Evolutionary conservation across 2,329 filamentous ascomycete genomes (phyloP).

Genomic region (Ophiostoma sp.): DNA sequence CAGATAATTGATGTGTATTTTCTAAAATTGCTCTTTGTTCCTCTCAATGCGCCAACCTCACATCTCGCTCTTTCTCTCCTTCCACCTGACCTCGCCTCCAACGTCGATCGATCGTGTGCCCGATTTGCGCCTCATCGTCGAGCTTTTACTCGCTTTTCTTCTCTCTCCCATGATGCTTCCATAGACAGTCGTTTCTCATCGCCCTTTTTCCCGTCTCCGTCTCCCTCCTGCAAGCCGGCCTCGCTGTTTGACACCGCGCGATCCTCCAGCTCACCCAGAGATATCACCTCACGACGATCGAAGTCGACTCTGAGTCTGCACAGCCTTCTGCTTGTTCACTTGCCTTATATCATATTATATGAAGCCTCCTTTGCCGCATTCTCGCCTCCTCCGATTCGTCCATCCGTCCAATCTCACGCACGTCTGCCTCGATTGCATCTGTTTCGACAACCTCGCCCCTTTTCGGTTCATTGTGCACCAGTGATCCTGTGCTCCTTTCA

Average conservation of each 20-base stretch:
- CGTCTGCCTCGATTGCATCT: neutral
- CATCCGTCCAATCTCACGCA: slow-evolving; percentile 7
- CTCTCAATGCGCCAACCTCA: slow-evolving; percentile 12
- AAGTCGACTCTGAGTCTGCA: neutral
- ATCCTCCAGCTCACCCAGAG: neutral
- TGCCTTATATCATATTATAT: neutral
- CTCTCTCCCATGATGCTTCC: neutral
- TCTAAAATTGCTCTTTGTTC: slow-evolving; percentile 14
- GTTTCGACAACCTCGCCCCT: neutral
- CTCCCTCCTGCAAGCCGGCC: neutral
- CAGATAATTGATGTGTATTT: slow-evolving; percentile 4
- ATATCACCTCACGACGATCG: neutral
- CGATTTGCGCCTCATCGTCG: neutral
- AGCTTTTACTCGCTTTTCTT: neutral
- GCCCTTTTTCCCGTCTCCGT: neutral
- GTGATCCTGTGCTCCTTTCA: neutral
- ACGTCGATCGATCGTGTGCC: neutral
- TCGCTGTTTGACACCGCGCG: neutral
- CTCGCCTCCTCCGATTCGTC: slow-evolving; percentile 2
- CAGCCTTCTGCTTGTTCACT: neutral
- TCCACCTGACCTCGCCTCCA: neutral
- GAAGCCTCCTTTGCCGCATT: neutral
- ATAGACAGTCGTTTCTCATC: neutral
- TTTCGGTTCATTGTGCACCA: neutral
- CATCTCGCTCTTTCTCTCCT: neutral